Base-by-base conservation (phyloP, 352 stramenopile species). In the Discostella stelligera region DNA sequence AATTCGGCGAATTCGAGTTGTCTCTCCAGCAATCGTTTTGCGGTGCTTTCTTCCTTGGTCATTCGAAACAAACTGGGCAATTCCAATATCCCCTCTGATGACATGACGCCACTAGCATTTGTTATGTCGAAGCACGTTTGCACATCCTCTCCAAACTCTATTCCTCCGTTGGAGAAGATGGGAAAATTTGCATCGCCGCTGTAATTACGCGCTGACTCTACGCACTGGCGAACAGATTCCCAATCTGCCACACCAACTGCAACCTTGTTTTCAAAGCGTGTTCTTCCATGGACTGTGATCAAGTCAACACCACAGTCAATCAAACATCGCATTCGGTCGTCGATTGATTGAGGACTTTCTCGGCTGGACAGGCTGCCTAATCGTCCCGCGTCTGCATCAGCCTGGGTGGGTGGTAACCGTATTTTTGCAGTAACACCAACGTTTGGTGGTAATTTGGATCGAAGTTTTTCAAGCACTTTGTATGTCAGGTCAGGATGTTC, bases 251-350 rank as follows among this genome's bases (percentile, higher is more conserved):
- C 81, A 59, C 96, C 91, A 5, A 95, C 89, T 44, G 77, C 70
- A 2, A 93, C 95, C 83, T 98, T 98, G 84, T 98, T 98, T 91
- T 98, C 97, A 74, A 97, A 91, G 52, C 98, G 94, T 5, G 95
- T 98, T 66, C 96, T 91, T 16, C 96, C 96, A 77, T 98, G 96
- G 13, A 98, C 92, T 3, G 94, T 97, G 23, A 98, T 90, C 82
- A 98, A 79, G 68, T 96, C 75, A 21, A 93, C 86, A 16, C 85
- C 89, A 25, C 83, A 83, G 60, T 87, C 71, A 25, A 91, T 77
- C 54, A 94, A 68, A 41, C 71, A 59, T 37, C 23, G 20, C 30
- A 91, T 85, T 66, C 87, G 60, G 13, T 85, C 65, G 25, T 80
- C 53, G 8, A 90, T 66, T n/a, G 58, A 71, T n/a, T 74, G 58